Conservation (phyloP, 352 stramenopile genomes). For the Globisporangium yorkense region DNA sequence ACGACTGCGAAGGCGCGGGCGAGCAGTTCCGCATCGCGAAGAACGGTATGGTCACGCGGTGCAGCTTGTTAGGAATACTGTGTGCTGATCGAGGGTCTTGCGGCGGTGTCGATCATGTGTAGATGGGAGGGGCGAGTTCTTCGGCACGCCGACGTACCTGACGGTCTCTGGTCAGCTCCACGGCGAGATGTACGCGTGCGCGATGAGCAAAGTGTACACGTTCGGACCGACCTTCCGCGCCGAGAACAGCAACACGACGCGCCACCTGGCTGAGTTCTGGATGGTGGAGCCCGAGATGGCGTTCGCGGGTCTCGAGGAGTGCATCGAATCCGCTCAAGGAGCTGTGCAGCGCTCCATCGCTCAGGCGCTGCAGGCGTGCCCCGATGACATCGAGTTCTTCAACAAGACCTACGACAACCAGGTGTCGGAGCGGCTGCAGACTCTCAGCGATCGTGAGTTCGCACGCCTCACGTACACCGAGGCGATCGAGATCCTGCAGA, state of each 20-base stretch:
- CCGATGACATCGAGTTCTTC: slow-evolving; percentile 93
- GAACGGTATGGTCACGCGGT: slow-evolving; percentile 34
- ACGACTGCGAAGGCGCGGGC: slow-evolving; percentile 96
- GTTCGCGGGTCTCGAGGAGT: slow-evolving; percentile 71
- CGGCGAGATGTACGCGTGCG: slow-evolving; percentile 95
- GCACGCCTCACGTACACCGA: slow-evolving; percentile 93
- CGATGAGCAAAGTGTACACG: slow-evolving; percentile 98
- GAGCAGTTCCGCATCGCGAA: slow-evolving; percentile 96
- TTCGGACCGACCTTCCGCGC: slow-evolving; percentile 99
- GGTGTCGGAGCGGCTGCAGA: slow-evolving; percentile 79
- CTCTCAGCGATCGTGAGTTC: slow-evolving; percentile 85
- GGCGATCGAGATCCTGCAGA: slow-evolving; percentile 91
- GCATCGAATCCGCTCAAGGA: slow-evolving; percentile 92
- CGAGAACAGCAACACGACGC: slow-evolving; percentile 97
- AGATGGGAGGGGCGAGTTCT: slow-evolving; percentile 93
- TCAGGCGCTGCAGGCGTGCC: slow-evolving; percentile 76
- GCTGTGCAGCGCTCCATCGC: slow-evolving; percentile 88
- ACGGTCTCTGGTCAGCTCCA: slow-evolving; percentile 93
- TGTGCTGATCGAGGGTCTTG: not conserved
- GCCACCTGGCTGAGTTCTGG: slow-evolving; percentile 97
- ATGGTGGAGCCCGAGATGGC: slow-evolving; percentile 97
- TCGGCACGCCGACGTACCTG: slow-evolving; percentile 88
- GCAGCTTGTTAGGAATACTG: no score
- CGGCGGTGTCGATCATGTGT: not conserved
- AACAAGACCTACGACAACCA: slow-evolving; percentile 86